Conservation (phyloP, 129 eudicot genomes). For the Flaveria ramosissima region DNA sequence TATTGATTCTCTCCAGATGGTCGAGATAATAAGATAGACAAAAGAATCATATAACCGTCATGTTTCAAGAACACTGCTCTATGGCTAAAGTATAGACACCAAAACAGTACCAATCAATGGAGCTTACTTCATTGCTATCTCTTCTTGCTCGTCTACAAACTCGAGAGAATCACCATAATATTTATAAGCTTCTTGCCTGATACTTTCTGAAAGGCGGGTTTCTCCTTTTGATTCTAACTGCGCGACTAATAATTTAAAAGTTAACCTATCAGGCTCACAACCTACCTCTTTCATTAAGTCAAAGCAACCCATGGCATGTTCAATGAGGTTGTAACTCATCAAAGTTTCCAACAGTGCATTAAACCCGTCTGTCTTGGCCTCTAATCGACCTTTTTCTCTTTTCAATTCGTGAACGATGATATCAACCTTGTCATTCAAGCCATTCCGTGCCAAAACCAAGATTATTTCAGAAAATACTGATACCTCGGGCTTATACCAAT, state of each 20-base stretch:
- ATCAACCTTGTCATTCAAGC: constrained; percentile 49
- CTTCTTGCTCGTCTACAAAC: constrained; percentile 49
- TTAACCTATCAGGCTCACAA: constrained; percentile 65
- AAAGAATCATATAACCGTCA: no score
- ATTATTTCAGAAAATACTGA: constrained; percentile 57
- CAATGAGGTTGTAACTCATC: constrained; percentile 47
- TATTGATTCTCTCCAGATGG: no score
- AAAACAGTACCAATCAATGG: background rate
- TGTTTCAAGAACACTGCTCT: no score
- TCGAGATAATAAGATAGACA: no score
- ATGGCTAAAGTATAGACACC: no score
- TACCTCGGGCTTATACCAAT: constrained; percentile 71
- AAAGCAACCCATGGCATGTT: constrained; percentile 51
- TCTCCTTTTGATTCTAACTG: constrained; percentile 58
- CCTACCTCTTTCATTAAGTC: constrained; percentile 65
- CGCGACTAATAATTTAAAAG: constrained; percentile 47
- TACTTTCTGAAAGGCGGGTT: constrained; percentile 33
- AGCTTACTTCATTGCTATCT: constrained; percentile 29
- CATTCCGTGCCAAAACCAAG: constrained; percentile 54
- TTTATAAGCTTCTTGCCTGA: constrained; percentile 50
- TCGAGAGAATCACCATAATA: constrained; percentile 56
- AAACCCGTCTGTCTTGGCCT: constrained; percentile 54
- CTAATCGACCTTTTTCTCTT: constrained; percentile 43
- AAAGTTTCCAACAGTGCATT: constrained; percentile 57
- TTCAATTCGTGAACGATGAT: constrained; percentile 44